A percentile compares a stretch with the other conserved stretches of the same genome.
Evolutionary conservation across 202 grass and related monocot species (phyloP).

Genomic region (Digitaria exilis): DNA sequence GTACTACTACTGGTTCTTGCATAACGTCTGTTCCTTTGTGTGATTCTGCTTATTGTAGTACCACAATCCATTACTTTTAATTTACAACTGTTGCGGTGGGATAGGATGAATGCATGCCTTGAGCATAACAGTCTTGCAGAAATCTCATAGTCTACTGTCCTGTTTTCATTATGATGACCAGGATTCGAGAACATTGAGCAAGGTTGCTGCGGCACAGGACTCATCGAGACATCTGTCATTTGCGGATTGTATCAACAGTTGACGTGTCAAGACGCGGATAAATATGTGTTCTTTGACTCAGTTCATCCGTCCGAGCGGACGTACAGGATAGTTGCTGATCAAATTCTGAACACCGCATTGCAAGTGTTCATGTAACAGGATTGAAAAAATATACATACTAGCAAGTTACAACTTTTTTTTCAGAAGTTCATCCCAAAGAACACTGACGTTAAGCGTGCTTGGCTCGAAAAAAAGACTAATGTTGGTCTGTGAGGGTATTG

Average conservation of each 20-base stretch:
- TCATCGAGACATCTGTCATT: slow-evolving; percentile 39
- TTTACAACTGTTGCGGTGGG: too few relatives aligned
- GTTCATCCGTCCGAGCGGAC: slow-evolving; percentile 56
- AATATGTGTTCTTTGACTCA: slow-evolving; percentile 66
- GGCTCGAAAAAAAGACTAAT: too few relatives aligned
- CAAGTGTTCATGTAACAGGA: slow-evolving; percentile 3
- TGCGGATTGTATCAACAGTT: slow-evolving; percentile 36
- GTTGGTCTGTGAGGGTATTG: too few relatives aligned
- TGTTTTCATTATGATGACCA: background rate
- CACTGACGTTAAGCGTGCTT: too few relatives aligned
- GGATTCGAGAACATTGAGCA: slow-evolving; percentile 23
- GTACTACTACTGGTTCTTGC: too few relatives aligned
- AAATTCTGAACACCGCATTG: background rate
- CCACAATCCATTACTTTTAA: too few relatives aligned
- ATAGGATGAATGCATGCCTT: background rate
- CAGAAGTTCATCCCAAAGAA: too few relatives aligned
- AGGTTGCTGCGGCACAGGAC: slow-evolving; percentile 67
- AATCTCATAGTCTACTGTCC: background rate
- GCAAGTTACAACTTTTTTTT: too few relatives aligned
- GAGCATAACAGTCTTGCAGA: background rate
- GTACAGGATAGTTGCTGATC: slow-evolving; percentile 39
- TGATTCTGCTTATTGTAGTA: too few relatives aligned
- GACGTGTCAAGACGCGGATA: slow-evolving; percentile 50
- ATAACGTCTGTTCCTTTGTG: too few relatives aligned
- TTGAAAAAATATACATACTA: too few relatives aligned